Evolutionary conservation across 805 yeast species (phyloP).

Genomic region (Scheffersomyces spartinae): DNA sequence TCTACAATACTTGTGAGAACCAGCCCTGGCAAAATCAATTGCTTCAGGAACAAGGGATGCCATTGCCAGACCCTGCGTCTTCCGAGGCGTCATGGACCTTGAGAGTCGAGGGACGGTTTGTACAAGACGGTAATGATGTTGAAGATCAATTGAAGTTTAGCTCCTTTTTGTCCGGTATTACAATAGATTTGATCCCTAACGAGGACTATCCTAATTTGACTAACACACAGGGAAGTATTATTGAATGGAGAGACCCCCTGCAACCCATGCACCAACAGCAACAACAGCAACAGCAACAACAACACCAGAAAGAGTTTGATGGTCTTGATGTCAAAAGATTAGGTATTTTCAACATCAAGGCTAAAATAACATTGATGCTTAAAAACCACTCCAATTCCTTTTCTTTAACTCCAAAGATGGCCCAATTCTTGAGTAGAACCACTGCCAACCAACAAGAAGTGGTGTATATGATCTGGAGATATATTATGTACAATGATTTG

Average conservation of each 20-base stretch:
- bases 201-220: constrained; percentile 25
- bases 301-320: constrained; percentile 47
- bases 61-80: constrained; percentile 8
- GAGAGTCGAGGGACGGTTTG: constrained; percentile 75
- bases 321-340: constrained; percentile 79
- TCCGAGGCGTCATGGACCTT: constrained; percentile 65
- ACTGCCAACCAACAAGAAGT: constrained; percentile 84
- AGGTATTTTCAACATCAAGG: constrained; percentile 47
- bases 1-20: constrained; percentile 72
- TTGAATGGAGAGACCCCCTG: constrained; percentile 84
- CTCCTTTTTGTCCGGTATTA: constrained; percentile 70
- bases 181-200: constrained; percentile 55
- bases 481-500: constrained; percentile 56
- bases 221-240: constrained; percentile 28
- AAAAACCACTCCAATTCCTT: constrained; percentile 21
- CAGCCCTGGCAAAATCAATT: constrained; percentile 67
- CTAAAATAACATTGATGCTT: constrained; percentile 52
- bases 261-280: constrained; percentile 12
- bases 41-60: constrained; percentile 10
- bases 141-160: constrained; percentile 52
- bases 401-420: constrained; percentile 29
- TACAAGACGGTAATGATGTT: constrained; percentile 38
- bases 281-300: constrained; percentile 16
- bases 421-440: constrained; percentile 59
- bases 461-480: constrained; percentile 71